These are phyloP conservation scores for Pseudogymnoascus sp. DNA, from an alignment of 2,329 filamentous ascomycete species.

Conservation along the genomic window DNA sequence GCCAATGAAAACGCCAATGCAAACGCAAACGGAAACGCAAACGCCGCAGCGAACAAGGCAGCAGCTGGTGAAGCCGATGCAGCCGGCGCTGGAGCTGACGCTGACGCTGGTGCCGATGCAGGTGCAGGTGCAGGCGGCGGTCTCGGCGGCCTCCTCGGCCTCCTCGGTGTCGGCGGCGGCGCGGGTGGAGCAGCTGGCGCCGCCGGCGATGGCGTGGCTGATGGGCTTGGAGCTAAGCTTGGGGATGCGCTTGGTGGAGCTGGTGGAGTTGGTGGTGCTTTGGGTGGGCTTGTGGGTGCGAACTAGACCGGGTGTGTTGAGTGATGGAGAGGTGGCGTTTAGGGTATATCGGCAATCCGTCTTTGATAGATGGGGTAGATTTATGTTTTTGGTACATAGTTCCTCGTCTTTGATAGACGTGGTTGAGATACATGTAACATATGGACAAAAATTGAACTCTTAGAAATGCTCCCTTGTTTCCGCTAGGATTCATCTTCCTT, in stretches of 20 bases:
- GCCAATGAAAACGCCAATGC: conserved; percentile 18
- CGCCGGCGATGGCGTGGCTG: not conserved
- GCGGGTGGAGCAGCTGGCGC: not conserved
- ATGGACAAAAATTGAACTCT: not conserved
- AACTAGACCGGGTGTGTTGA: not conserved
- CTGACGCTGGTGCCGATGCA: not conserved
- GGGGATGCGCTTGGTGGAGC: not conserved
- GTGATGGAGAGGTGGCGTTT: not conserved
- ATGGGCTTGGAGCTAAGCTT: not conserved
- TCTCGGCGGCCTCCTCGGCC: not conserved
- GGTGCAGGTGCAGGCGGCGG: not conserved
- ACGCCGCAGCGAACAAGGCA: not conserved
- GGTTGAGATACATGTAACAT: not conserved
- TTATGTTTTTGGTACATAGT: not conserved
- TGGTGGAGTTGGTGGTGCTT: not conserved
- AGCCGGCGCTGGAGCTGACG: not conserved
- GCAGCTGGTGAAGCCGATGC: too few relatives aligned
- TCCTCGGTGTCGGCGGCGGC: not conserved
- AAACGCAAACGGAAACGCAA: conserved; percentile 9
- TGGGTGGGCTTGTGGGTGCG: not conserved
- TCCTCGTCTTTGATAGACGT: conserved; percentile 2
- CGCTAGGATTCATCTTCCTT: not conserved
- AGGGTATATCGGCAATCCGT: not conserved
- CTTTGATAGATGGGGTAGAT: not conserved
- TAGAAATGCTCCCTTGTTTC: not conserved